Base-by-base conservation (phyloP, 768 basidiomycete genomes). In the Xerocomellus dryophilus region DNA sequence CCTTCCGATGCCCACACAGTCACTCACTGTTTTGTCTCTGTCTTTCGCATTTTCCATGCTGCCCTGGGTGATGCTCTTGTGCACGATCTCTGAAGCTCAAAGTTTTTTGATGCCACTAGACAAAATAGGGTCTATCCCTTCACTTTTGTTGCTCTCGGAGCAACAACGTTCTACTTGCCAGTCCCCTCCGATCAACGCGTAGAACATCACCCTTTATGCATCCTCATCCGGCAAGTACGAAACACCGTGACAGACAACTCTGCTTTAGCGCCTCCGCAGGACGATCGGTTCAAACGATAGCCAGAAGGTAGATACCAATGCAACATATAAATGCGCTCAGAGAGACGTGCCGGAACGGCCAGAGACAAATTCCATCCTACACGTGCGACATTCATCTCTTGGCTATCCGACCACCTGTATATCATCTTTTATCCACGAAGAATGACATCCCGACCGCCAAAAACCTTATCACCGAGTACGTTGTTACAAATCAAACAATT, bases 371-470 rank as follows among this genome's bases (percentile, higher is more conserved):
- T 9, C 54, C 50, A 25, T 29, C 32, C 41, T 41, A 64, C 57
- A 21, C n/a, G 62, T 59, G 3, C 54, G 59, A 29, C 56, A 47
- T 25, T 50, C 47, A 4, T 12, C 11, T 9, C 32, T 55, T 14
- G 15, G 40, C 21, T 54, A 31, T 47, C 48, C 23, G 45, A 63
- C 4, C 58, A 67, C 29, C 47, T 69, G 15, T 66, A 63, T 38
- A 69, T 64, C 9, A 12, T 67, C 14, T 74, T 70, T 53, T 76
- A 39, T 78, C 79, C 67, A 75, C 73, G 20, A 74, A 74, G 58
- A 76, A 76, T 12, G 79, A 80, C 53, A 71, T 78, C 57, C 71
- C 74, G 46, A 79, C 78, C 1, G 74, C 32, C 32, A 15, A 6
- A 38, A 17, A 38, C n/a, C 9, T 38, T n/a, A n/a, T 17, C 18